A percentile compares a stretch with the other conserved stretches of the same genome.
Evolutionary conservation across 768 basidiomycete species (phyloP).

Genomic region (Austroboletus festivus): DNA sequence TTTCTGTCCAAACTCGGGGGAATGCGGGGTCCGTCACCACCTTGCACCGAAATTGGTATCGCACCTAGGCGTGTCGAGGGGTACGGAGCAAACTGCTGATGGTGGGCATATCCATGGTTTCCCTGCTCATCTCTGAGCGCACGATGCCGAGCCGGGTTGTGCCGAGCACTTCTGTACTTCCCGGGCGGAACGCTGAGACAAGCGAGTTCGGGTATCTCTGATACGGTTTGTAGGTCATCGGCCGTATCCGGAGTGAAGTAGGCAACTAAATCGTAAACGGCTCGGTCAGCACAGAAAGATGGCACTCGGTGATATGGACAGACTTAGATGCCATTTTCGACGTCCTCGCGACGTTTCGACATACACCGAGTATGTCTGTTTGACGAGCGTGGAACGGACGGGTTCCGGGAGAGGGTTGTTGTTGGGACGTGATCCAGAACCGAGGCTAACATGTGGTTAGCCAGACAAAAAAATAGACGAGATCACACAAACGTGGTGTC

Average conservation of each 20-base stretch:
- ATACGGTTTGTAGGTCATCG: constrained; percentile 54
- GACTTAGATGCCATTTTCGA: constrained; percentile 81
- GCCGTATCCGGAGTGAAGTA: constrained; percentile 69
- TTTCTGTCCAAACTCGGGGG: constrained; percentile 14
- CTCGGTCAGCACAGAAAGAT: constrained; percentile 1
- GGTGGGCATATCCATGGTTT: constrained; percentile 8
- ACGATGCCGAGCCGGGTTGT: constrained; percentile 44
- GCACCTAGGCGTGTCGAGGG: constrained; percentile 22
- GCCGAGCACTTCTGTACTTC: constrained; percentile 64
- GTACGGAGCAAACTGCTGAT: constrained; percentile 32
- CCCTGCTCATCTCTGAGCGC: constrained; percentile 27
- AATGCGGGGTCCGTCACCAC: background rate
- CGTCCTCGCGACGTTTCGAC: constrained; percentile 64
- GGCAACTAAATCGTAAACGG: constrained; percentile 47
- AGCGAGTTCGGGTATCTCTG: constrained; percentile 55
- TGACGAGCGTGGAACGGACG: constrained; percentile 54
- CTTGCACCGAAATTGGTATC: background rate
- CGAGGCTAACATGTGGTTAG: constrained; percentile 24
- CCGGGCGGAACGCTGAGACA: constrained; percentile 54
- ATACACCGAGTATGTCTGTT: constrained; percentile 79
- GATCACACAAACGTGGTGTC: constrained; percentile 42
- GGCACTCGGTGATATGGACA: constrained; percentile 24
- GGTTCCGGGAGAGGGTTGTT: constrained; percentile 27
- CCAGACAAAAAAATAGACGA: background rate
- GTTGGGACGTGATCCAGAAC: constrained; percentile 28